Evolutionary conservation across 768 basidiomycete species (phyloP), one percentile per base, ranked within the genome.

Genomic region (Boletus rubropictus): DNA sequence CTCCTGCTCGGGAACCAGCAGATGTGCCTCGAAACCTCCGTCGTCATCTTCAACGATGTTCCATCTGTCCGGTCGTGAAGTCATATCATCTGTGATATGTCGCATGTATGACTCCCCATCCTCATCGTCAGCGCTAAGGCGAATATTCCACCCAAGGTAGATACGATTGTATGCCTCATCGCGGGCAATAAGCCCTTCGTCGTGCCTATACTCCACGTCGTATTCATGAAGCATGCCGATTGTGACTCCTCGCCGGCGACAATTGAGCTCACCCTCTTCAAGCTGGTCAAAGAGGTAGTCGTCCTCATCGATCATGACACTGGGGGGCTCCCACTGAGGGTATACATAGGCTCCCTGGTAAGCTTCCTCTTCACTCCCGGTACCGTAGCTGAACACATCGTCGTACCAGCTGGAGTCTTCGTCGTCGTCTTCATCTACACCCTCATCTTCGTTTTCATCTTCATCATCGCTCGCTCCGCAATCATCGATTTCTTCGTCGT

Each of bases 121-220:
- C 9, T 66, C 62, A 53, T 77, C 76, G 34, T 68, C 69, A 7
- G 63, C 61, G 31, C 65, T 72, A 39, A 82, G 62, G 17, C 65
- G 53, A 44, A 87, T 73, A 53, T 85, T 86, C 82, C 82, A 88
- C 5, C 86, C 86, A 5, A 88, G 71, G 52, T 72, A 81, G 8
- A 86, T 57, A 22, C 72, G 69, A 53, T 75, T 69, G 57, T 72
- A 68, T 14, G 58, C 65, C 21, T 68, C 61, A 24, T 70, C 69
- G 29, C 67, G 66, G 9, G 77, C 77, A 17, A 76, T 54, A 33
- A 87, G 68, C 3, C 84, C 84, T 12, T 69, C 65, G n/a, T 59
- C 49, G 54, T 82, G 82, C 0, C 59, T 56, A 59, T 86, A 86
- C 20, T 67, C 60, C 68, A 86, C 74, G 7, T 73, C 64, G 51